Evolutionary conservation across 371 early-diverging fungal species (phyloP).

Genomic region (Syncephalastrum contaminatum): DNA sequence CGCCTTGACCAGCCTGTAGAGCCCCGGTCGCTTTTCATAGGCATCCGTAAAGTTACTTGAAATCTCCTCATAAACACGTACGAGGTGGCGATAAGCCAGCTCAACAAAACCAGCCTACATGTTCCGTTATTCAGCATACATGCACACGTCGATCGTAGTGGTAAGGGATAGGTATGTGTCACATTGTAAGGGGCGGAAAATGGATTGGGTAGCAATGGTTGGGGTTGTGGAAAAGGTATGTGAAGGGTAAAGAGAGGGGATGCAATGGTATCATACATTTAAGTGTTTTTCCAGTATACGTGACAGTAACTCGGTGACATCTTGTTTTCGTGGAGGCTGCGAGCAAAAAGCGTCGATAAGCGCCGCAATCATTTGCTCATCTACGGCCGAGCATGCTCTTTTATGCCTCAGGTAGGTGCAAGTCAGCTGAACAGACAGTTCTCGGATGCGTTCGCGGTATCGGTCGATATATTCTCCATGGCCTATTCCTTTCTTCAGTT

Average conservation of each 20-base stretch:
- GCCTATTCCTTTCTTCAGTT: slow-evolving; percentile 26
- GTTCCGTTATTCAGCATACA: too few relatives aligned
- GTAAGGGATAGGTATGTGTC: too few relatives aligned
- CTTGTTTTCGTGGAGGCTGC: slow-evolving; percentile 10
- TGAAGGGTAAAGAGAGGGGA: background rate
- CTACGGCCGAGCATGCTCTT: too few relatives aligned
- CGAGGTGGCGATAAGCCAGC: slow-evolving; percentile 5
- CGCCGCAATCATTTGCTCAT: too few relatives aligned
- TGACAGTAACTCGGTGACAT: slow-evolving; percentile 6
- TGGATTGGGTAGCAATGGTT: too few relatives aligned
- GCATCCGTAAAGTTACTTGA: slow-evolving; percentile 90
- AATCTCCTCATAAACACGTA: slow-evolving; percentile 52
- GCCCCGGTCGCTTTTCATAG: slow-evolving; percentile 90
- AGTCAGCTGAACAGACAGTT: too few relatives aligned
- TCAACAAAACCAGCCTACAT: background rate
- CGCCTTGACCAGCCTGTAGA: slow-evolving; percentile 81
- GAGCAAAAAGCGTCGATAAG: too few relatives aligned
- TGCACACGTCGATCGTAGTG: too few relatives aligned
- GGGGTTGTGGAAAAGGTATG: too few relatives aligned
- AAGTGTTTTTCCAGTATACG: slow-evolving; percentile 5
- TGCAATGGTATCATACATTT: slow-evolving; percentile 8
- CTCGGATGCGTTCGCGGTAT: slow-evolving; percentile 25
- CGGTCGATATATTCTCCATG: slow-evolving; percentile 89
- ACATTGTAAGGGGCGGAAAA: too few relatives aligned
- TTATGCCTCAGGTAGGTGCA: too few relatives aligned